phyloP scores from a whole-genome alignment of 352 stramenopile genomes.

The Elongisporangium anandrum region DNA sequence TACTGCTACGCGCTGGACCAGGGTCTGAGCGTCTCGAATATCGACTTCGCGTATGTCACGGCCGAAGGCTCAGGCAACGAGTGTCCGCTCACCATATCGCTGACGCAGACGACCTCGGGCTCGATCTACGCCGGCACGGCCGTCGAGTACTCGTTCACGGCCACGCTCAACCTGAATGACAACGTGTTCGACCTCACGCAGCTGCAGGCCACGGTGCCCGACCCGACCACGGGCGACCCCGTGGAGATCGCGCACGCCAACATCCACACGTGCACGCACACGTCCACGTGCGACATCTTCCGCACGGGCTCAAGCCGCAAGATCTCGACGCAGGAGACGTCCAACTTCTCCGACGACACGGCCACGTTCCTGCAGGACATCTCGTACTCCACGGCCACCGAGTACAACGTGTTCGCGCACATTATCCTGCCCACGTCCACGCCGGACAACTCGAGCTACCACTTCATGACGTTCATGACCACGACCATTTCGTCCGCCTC shows the following conservation, averaged over 20 bases:
- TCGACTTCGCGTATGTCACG: constrained; percentile 70
- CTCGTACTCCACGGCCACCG: constrained; percentile 31
- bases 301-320: constrained; percentile 55
- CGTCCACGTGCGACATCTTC: constrained; percentile 74
- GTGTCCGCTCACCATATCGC: constrained; percentile 55
- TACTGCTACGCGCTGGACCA: constrained; percentile 82
- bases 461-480: constrained; percentile 77
- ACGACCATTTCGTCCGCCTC: constrained; percentile 20
- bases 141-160: constrained; percentile 69
- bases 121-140: constrained; percentile 21
- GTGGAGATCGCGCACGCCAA: constrained; percentile 75
- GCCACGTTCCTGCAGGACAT: constrained; percentile 62
- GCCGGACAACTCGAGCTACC: constrained; percentile 55
- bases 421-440: constrained; percentile 59
- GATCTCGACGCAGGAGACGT: constrained; percentile 66
- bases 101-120: constrained; percentile 40
- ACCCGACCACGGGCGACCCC: constrained; percentile 44
- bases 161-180: constrained; percentile 63
- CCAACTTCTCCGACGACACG: constrained; percentile 68
- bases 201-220: constrained; percentile 48
- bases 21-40: constrained; percentile 59
- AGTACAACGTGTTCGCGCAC: constrained; percentile 77
- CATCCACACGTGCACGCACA: constrained; percentile 64
- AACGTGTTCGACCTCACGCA: constrained; percentile 65
- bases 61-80: constrained; percentile 30